Base-by-base conservation (phyloP, 2,329 filamentous ascomycete genomes). In the Acephala macrosclerotiorum region DNA sequence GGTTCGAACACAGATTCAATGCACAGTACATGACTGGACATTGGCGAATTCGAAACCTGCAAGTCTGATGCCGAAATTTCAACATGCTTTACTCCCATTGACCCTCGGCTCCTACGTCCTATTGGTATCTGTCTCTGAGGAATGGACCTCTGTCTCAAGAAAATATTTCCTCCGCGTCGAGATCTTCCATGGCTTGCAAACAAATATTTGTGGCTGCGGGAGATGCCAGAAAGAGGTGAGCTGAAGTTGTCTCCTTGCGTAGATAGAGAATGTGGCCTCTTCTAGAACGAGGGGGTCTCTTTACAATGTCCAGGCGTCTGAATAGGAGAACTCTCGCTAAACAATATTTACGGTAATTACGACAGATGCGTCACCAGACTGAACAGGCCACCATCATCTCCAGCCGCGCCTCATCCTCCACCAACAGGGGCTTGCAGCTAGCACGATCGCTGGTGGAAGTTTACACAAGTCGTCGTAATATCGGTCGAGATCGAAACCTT, bases 361-460 rank as follows among this genome's bases (percentile, higher is more conserved):
- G 14, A 18, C 25, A 33, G 16, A 12, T 29, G 11, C 49, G 18
- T 53, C 11, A 18, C 49, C 8, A 22, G 49, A 4, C 3, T 33
- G 12, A 53, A 29, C 12, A 53, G 49, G 49, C 49, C 49, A 53
- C 49, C 49, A 18, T 20, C 11, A 11, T 18, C 18, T 29, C 49
- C 49, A 53, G 49, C 49, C 25, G 49, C 49, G 29, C 26, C 25
- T 33, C 20, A n/a, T 49, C 45, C 18, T 22, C 16, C 45, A 33
- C 33, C 33, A 25, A 25, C 25, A 53, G 22, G 49, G 49, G 49
- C 25, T 22, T 3, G 47, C 12, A 49, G 26, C 33, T 22, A 29
- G 49, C 49, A 12, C 49, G 49, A 53, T 53, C 11, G 45, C 45
- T 49, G 47, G 47, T 16, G 26, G 25, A 53, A 53, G 49, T 53